phyloP scores from a whole-genome alignment of 2,329 filamentous ascomycete genomes.

The Cordyceps tenuipes region DNA sequence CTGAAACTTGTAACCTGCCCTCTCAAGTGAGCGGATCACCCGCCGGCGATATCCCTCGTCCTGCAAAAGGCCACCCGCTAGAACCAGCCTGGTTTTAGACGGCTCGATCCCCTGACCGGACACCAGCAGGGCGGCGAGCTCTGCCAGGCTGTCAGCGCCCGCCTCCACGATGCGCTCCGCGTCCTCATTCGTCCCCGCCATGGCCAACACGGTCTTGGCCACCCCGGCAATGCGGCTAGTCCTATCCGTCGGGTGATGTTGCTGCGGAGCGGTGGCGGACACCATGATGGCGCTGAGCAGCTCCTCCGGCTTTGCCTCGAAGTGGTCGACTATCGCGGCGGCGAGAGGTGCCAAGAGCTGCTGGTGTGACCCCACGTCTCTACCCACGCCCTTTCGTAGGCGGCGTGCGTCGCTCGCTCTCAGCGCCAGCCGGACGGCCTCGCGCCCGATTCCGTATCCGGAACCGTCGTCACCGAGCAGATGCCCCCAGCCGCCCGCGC shows the following conservation, averaged over 20 bases:
- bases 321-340: conserved; percentile 14
- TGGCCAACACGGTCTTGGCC: conserved; percentile 15
- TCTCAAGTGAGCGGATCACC: conserved; percentile 10
- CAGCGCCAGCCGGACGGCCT: conserved; percentile 27
- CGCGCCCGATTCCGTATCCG: conserved; percentile 31
- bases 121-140: conserved; percentile 14
- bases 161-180: conserved; percentile 15
- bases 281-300: conserved; percentile 17
- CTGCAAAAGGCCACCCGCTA: conserved; percentile 19
- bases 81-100: conserved; percentile 13
- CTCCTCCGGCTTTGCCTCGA: conserved; percentile 13
- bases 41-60: conserved; percentile 12
- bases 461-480: conserved; percentile 35
- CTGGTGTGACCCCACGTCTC: background rate
- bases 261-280: conserved; percentile 8
- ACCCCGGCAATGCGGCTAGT: conserved; percentile 16
- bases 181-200: conserved; percentile 13
- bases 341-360: conserved; percentile 10
- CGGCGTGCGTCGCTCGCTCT: conserved; percentile 20
- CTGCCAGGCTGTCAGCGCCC: conserved; percentile 15
- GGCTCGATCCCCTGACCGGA: conserved; percentile 13
- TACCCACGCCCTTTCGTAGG: background rate
- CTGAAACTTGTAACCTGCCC: conserved; percentile 13
- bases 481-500: conserved; percentile 35
- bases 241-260: conserved; percentile 5